Conservation (phyloP, 768 basidiomycete genomes). For the Auriculariales sp. region DNA sequence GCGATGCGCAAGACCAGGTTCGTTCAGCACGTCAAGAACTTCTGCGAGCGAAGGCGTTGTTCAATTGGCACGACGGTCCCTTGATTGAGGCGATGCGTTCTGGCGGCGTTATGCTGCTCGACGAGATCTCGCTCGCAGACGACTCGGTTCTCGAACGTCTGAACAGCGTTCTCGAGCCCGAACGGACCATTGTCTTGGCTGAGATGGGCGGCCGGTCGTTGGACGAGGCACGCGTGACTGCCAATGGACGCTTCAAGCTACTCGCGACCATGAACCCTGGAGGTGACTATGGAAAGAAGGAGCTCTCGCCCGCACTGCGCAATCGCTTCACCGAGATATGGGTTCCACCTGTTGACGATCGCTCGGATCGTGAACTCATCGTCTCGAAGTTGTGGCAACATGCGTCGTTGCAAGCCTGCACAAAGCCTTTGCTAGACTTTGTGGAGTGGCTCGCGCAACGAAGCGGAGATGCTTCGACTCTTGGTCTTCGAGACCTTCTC, state of each 20-base stretch:
- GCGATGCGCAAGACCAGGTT: constrained; percentile 14
- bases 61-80: constrained; percentile 98
- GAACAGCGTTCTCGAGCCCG: constrained; percentile 93
- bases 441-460: constrained; percentile 59
- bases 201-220: constrained; percentile 74
- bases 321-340: constrained; percentile 99
- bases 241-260: constrained; percentile 63
- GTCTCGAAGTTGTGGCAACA: constrained; percentile 54
- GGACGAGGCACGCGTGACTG: constrained; percentile 51
- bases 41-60: constrained; percentile 48
- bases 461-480: constrained; percentile 46
- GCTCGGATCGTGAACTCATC: constrained; percentile 64
- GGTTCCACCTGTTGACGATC: constrained; percentile 75
- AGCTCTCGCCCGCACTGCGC: constrained; percentile 87
- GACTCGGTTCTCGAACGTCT: constrained; percentile 95
- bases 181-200: constrained; percentile 76
- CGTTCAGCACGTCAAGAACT: constrained; percentile 16
- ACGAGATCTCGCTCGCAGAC: constrained; percentile 95
- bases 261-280: constrained; percentile 99
- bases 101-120: constrained; percentile 79
- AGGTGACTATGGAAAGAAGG: constrained; percentile 98
- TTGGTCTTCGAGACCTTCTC: constrained; percentile 77
- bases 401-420: constrained; percentile 38
- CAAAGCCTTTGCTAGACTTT: constrained; percentile 56
- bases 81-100: constrained; percentile 78